Conservation (phyloP, 305 asterid species). For the Fraxinus xanthoxyloides region DNA sequence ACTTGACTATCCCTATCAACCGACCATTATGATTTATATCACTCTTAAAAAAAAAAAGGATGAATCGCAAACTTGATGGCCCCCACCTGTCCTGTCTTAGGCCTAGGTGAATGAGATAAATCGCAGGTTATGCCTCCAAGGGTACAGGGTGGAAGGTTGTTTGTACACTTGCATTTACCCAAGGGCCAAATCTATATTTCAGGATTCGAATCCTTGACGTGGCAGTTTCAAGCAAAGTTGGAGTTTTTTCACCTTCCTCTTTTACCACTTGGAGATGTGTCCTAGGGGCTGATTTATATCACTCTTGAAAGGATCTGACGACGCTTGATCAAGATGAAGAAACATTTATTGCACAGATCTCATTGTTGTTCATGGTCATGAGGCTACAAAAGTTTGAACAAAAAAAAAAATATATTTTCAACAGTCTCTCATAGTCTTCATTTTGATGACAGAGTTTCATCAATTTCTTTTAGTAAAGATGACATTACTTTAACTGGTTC, state of each 20-base stretch:
- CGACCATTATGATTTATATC: background rate
- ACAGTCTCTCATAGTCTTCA: conserved; percentile 7
- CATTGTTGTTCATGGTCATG: background rate
- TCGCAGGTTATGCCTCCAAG: no score
- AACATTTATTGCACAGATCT: background rate
- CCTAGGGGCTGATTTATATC: no score
- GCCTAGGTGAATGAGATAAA: no score
- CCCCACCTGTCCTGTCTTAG: no score
- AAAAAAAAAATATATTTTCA: background rate
- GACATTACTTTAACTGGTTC: conserved; percentile 57
- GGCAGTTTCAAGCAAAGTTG: no score
- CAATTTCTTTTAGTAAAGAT: conserved; percentile 38
- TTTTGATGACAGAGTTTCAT: conserved; percentile 31
- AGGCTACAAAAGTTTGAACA: background rate
- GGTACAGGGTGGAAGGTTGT: no score
- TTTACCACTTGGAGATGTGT: no score
- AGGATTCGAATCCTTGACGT: no score
- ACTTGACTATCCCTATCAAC: background rate
- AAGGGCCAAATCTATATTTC: no score
- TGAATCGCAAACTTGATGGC: no score
- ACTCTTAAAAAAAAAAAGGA: background rate
- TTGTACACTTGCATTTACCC: no score
- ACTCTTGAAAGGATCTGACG: background rate
- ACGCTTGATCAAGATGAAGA: background rate
- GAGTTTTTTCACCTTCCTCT: no score